Evolutionary conservation across 805 yeast species (phyloP).

Genomic region (Wickerhamiella slavikovae): DNA sequence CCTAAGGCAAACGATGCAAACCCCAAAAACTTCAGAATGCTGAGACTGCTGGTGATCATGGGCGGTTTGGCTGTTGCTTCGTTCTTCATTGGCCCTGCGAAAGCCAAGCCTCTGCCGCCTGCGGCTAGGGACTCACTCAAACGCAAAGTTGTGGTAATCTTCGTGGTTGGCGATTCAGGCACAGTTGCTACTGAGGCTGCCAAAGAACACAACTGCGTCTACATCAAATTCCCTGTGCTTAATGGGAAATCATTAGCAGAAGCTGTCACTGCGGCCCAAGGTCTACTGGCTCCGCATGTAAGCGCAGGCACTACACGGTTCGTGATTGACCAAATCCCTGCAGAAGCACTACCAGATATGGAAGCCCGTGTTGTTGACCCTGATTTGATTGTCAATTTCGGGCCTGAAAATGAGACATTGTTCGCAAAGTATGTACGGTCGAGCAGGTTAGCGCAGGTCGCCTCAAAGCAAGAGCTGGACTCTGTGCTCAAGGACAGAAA

Average conservation of each 20-base stretch:
- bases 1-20: not conserved
- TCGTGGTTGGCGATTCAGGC: slow-evolving; percentile 9
- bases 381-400: slow-evolving; percentile 9
- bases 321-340: slow-evolving; percentile 8
- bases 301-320: slow-evolving; percentile 8
- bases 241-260: not conserved
- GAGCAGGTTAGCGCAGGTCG: not conserved
- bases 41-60: slow-evolving; percentile 5
- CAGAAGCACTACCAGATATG: slow-evolving; percentile 1
- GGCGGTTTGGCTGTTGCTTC: slow-evolving; percentile 10
- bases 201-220: slow-evolving; percentile 4
- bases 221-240: slow-evolving; percentile 2
- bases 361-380: slow-evolving; percentile 9
- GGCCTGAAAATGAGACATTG: no score
- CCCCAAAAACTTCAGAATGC: not conserved
- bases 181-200: slow-evolving; percentile 5
- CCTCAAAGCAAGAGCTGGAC: not conserved
- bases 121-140: slow-evolving; percentile 11
- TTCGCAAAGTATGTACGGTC: not conserved
- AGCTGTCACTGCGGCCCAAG: no score
- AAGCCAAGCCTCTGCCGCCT: slow-evolving; percentile 5
- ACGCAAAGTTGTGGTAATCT: slow-evolving; percentile 10
- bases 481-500: slow-evolving; percentile 5
- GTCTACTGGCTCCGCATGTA: slow-evolving; percentile 7
- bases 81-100: slow-evolving; percentile 9